Base-by-base conservation (phyloP, 164 flowering plant genomes). In the Piper betle region DNA sequence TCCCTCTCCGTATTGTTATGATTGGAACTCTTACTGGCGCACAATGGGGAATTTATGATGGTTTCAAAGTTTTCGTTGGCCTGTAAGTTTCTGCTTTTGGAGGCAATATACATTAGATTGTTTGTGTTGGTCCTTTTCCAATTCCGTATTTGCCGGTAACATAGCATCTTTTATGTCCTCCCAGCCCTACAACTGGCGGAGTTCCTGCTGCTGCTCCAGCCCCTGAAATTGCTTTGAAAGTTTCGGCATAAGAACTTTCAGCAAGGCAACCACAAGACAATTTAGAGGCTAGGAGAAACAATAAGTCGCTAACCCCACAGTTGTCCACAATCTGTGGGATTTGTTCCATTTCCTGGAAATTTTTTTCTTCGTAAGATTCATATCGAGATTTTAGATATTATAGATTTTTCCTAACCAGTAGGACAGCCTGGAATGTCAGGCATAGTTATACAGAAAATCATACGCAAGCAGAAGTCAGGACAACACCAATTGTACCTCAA, bases 171-270 rank as follows among this genome's bases (percentile, higher is more conserved):
- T 55, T n/a, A 4, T 20, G 58, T 55, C 6, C 53, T 57, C 62
- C n/a, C 68, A 86, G 93, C 77, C 93, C 90, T 59, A 87, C 94
- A 39, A 84, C 94, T n/a, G 94, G 94, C 55, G 88, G 94, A 57
- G 81, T 64, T 67, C 42, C 78, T 62, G 80, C 85, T 18, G 73
- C 78, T 37, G 61, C 74, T 60, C 61, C 69, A 9, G 75, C 58
- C 37, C 19, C 39, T 16, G 59, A 69, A 60, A 66, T 62, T 11
- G 71, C 74, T 3, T 69, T 69, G 69, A 55, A 55, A 15, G 48
- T 55, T 42, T 73, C 67, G 74, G 59, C 58, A 20, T 55, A 39
- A 25, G 8, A 62, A 38, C 52, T 52, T 52, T 38, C 64, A 62
- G 46, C 54, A 62, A 37, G 64, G 18, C 20, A 62, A 15, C 52